Percentiles rank a stretch among this genome's conserved stretches.
phyloP scores from a whole-genome alignment of 805 yeast species.

The Yarrowia osloensis region DNA sequence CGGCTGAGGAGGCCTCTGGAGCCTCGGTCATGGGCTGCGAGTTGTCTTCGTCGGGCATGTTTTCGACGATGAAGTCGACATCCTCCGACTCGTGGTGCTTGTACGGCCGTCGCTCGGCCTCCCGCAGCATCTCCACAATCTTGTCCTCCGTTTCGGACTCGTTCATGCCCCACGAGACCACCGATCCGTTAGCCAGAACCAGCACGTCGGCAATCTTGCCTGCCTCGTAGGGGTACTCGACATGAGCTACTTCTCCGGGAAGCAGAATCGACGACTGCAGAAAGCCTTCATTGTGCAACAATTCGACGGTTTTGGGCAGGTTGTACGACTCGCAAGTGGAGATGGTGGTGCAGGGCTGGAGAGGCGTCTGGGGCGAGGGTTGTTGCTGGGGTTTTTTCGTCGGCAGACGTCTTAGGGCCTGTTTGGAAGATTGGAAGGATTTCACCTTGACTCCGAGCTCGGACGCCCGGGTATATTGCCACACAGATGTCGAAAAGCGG shows the following conservation, averaged over 20 bases:
- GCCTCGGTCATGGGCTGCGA: conserved; percentile 8
- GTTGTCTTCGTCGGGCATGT: conserved; percentile 38
- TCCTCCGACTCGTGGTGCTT: conserved; percentile 73
- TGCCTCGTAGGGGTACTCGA: conserved; percentile 45
- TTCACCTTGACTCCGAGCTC: conserved; percentile 19
- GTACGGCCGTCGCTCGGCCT: conserved; percentile 53
- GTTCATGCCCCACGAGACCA: conserved; percentile 79
- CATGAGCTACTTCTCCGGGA: conserved; percentile 68
- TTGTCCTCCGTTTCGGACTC: conserved; percentile 52
- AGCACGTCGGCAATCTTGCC: conserved; percentile 55
- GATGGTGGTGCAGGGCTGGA: conserved; percentile 59
- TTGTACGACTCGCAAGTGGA: conserved; percentile 75
- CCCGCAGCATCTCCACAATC: conserved; percentile 50
- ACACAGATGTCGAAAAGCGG: not conserved
- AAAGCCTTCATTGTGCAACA: conserved; percentile 45
- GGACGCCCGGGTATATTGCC: not conserved
- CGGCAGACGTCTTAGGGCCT: conserved; percentile 14
- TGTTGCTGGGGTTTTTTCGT: not conserved
- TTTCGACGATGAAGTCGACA: conserved; percentile 67
- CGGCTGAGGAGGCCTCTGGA: conserved; percentile 6
- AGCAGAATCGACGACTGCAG: conserved; percentile 48
- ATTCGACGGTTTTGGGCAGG: conserved; percentile 49
- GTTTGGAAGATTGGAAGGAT: conserved; percentile 27
- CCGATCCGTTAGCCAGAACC: conserved; percentile 72
- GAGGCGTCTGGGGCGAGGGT: not conserved